Evolutionary conservation across 192 early-diverging fungal species (phyloP), one percentile per base, ranked within the genome.

Genomic region (Coemansia sp.): DNA sequence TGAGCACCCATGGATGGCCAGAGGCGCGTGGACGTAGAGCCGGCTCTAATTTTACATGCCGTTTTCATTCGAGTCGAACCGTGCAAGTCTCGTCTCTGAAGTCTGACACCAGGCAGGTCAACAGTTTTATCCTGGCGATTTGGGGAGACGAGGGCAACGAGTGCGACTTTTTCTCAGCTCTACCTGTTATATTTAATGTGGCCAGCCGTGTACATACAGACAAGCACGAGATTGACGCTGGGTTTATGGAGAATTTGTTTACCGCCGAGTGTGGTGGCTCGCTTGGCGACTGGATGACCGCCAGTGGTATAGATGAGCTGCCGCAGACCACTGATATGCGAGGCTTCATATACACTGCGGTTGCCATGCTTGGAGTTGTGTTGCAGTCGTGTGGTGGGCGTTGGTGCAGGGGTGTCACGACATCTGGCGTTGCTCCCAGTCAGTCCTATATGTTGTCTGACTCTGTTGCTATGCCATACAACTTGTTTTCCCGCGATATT

Each of bases 71-170:
- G 87, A 91, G 24, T 82, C 91, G 0, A 87, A 88, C 19, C 82
- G 87, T 32, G 93, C 93, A 21, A 87, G 88, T 32, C 77, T 91
- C 38, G 65, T 82, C 17, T 89, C 91, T 14, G 83, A 94, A 90
- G 66, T 67, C 67, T 19, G 75, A 76, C 0, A 65, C 69, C 12
- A 69, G 75, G 38, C 81, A 84, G 12, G 88, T 93, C 19, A 61
- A 72, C 21, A 91, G 93, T 66, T 84, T 87, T 21, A 91, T 94
- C 82, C 88, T 92, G 41, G 92, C 91, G 1, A 85, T 89, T 14
- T 94, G 92, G 93, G 93, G 93, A n/a, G 93, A 94, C 69, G 93
- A 93, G 64, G 93, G 92, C 47, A 93, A 93, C 75, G 92, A 93
- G 79, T 94, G 89, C 67, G 92, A 93, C 70, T 85, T 93, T 73